These are phyloP conservation scores for Filosporella fistucella DNA, from an alignment of 495 filamentous ascomycete genomes.

Conservation along the genomic window DNA sequence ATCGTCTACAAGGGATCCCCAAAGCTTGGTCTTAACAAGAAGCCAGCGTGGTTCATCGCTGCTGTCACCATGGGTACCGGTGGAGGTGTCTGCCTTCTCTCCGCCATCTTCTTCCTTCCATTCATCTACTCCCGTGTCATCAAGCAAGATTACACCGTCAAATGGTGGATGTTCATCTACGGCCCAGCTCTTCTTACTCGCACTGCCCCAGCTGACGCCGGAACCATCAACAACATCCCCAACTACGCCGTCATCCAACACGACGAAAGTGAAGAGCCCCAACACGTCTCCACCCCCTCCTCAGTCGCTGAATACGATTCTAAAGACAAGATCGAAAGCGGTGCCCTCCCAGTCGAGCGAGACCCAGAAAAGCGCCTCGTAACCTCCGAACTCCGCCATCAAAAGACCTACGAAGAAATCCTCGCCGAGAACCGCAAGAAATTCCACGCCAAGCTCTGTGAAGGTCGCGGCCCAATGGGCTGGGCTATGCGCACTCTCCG, in stretches of 20 bases:
- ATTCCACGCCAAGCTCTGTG: slow-evolving; percentile 48
- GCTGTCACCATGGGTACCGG: slow-evolving; percentile 59
- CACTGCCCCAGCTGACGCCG: slow-evolving; percentile 20
- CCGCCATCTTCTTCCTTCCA: slow-evolving; percentile 57
- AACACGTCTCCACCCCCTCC: slow-evolving; percentile 12
- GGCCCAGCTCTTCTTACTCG: slow-evolving; percentile 55
- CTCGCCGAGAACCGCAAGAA: slow-evolving; percentile 41
- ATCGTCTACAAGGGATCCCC: slow-evolving; percentile 54
- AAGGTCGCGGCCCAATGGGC: slow-evolving; percentile 56
- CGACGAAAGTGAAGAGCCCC: too few species aligned
- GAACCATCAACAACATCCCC: slow-evolving; percentile 12
- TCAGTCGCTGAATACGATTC: slow-evolving; percentile 34
- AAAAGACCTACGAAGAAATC: slow-evolving; percentile 52
- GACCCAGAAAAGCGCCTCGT: slow-evolving; percentile 40
- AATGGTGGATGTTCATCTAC: slow-evolving; percentile 50
- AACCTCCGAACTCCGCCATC: slow-evolving; percentile 33
- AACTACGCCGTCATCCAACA: slow-evolving; percentile 22
- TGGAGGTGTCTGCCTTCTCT: slow-evolving; percentile 44
- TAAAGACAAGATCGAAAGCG: slow-evolving; percentile 8
- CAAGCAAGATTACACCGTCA: slow-evolving; percentile 50
- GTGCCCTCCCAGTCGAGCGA: slow-evolving; percentile 16
- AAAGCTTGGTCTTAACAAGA: slow-evolving; percentile 36
- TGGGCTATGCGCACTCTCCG: slow-evolving; percentile 70
- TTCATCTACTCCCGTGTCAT: slow-evolving; percentile 57
- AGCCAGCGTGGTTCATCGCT: slow-evolving; percentile 43